These are phyloP conservation scores for Solanum chilense DNA, from an alignment of 257 asterid species.

Conservation along the genomic window DNA sequence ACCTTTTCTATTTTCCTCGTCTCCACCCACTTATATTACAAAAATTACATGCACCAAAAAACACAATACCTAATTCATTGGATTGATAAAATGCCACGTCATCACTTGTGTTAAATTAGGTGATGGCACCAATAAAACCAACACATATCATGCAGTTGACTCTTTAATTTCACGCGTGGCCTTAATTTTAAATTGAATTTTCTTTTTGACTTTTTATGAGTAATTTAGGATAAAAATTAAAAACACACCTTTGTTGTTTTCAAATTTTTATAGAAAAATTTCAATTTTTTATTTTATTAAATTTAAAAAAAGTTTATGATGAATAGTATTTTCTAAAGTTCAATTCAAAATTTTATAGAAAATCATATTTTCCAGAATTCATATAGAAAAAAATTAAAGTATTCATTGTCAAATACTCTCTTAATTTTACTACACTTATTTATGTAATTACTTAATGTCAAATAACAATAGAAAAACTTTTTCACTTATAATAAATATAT, in stretches of 20 bases:
- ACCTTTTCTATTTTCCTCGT: background rate
- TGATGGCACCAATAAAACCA: background rate
- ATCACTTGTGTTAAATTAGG: background rate
- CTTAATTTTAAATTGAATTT: too few relatives aligned
- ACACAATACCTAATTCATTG: background rate
- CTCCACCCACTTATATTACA: background rate
- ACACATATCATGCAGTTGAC: background rate
- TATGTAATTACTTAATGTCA: background rate
- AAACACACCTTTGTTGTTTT: too few relatives aligned
- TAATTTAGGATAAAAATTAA: too few relatives aligned
- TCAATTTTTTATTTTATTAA: too few relatives aligned
- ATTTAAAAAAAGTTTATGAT: background rate
- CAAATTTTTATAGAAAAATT: too few relatives aligned
- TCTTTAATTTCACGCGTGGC: background rate
- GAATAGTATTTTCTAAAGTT: too few relatives aligned
- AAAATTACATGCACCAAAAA: background rate
- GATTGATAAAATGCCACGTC: background rate
- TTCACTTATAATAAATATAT: too few relatives aligned
- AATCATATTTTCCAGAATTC: too few relatives aligned
- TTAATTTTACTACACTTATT: background rate
- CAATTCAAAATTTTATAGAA: too few relatives aligned
- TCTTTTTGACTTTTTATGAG: background rate
- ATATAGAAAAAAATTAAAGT: too few relatives aligned
- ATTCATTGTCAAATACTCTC: background rate
- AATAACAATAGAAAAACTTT: too few relatives aligned